Evolutionary conservation across 2,329 filamentous ascomycete species (phyloP).

Genomic region (Laburnicola sp.): DNA sequence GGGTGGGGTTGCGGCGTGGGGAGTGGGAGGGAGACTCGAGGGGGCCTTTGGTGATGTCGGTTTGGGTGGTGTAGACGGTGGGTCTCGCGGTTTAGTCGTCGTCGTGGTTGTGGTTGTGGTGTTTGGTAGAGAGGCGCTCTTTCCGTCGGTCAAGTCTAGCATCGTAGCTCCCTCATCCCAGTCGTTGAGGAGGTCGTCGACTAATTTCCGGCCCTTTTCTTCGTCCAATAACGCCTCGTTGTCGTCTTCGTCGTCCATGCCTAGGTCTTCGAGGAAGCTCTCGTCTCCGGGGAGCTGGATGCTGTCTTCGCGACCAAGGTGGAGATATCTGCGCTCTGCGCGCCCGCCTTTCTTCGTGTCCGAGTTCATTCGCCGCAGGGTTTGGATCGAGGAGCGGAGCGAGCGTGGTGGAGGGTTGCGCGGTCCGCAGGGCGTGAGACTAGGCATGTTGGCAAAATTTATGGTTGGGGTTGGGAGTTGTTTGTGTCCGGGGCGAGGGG

Average conservation of each 20-base stretch:
- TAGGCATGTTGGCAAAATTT: conserved; percentile 29
- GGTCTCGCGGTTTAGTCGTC: background rate
- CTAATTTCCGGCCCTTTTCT: conserved; percentile 22
- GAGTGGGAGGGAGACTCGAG: too few relatives aligned
- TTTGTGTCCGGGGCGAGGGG: conserved; percentile 27
- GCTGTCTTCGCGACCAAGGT: conserved; percentile 46
- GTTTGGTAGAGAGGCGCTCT: conserved; percentile 14
- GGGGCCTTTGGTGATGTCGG: background rate
- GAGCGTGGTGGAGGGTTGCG: conserved; percentile 42
- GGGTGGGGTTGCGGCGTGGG: background rate
- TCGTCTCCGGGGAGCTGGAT: conserved; percentile 32
- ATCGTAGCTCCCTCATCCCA: conserved; percentile 30
- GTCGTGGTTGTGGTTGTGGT: background rate
- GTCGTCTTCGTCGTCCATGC: conserved; percentile 13
- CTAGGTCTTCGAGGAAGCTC: conserved; percentile 34
- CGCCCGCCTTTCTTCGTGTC: conserved; percentile 37
- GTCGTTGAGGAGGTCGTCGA: conserved; percentile 26
- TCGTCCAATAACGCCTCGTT: conserved; percentile 20
- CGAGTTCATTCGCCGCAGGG: conserved; percentile 50
- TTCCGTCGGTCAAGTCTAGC: conserved; percentile 14
- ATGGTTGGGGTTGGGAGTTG: conserved; percentile 24
- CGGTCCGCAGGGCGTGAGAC: conserved; percentile 30
- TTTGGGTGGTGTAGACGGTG: conserved; percentile 5
- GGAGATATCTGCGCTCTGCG: conserved; percentile 43
- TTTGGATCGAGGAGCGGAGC: conserved; percentile 45